Percentiles rank a stretch among this genome's conserved stretches.
Conservation (phyloP, 1,284 basidiomycete species). For the Apiotrichum gamsii region DNA sequence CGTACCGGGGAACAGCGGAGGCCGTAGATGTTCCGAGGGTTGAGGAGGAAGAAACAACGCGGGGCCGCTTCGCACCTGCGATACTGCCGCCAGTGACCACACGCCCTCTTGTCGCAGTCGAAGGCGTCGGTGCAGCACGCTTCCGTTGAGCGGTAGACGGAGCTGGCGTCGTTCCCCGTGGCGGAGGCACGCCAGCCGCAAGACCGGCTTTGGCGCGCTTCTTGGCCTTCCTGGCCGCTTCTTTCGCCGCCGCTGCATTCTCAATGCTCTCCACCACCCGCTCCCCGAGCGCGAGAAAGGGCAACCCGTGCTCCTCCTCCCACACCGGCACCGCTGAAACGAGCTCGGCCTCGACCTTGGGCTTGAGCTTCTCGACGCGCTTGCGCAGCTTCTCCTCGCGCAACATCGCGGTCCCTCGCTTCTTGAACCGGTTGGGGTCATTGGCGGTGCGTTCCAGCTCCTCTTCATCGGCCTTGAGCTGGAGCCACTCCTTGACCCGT, state of each 20-base stretch:
- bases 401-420: conserved; percentile 64
- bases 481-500: conserved; percentile 78
- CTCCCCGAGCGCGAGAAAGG: conserved; percentile 80
- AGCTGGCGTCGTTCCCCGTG: conserved; percentile 11
- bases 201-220: conserved; percentile 31
- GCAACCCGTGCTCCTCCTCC: conserved; percentile 70
- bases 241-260: conserved; percentile 57
- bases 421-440: conserved; percentile 45
- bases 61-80: conserved; percentile 13
- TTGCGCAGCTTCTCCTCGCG: conserved; percentile 98
- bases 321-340: conserved; percentile 71
- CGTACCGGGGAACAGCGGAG: neutral
- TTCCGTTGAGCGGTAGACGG: conserved; percentile 16
- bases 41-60: conserved; percentile 7
- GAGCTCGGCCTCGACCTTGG: conserved; percentile 85
- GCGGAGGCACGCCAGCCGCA: conserved; percentile 24
- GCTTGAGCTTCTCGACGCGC: conserved; percentile 88
- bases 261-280: conserved; percentile 74
- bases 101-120: too few relatives aligned
- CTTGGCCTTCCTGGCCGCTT: conserved; percentile 69
- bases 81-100: neutral
- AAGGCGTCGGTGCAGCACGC: conserved; percentile 40
- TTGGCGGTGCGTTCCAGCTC: conserved; percentile 59
- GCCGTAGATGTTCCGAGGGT: conserved; percentile 6
- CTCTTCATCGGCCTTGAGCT: conserved; percentile 83